Conservation (phyloP, 352 stramenopile species). For the Chrysophaeum taylorii region DNA sequence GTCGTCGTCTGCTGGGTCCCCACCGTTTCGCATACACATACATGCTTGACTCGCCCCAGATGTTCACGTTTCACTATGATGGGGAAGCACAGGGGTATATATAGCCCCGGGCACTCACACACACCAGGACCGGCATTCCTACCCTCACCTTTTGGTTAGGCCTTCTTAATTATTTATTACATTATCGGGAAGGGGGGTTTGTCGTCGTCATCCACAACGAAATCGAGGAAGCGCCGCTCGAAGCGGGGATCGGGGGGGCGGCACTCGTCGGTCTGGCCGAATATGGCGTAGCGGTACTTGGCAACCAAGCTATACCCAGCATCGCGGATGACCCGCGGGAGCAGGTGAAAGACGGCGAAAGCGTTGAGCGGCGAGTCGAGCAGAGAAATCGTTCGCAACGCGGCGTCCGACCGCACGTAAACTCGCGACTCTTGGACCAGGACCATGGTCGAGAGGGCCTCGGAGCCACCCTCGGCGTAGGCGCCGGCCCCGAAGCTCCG, state of each 20-base stretch:
- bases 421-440: not conserved
- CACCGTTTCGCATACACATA: no score
- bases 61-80: no score
- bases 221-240: constrained; percentile 4
- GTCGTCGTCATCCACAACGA: no score
- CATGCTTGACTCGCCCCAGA: no score
- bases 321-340: not conserved
- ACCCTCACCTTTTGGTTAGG: no score
- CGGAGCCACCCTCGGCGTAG: constrained; percentile 6
- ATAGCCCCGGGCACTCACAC: no score
- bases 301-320: constrained; percentile 6
- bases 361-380: not conserved
- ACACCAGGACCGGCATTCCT: no score
- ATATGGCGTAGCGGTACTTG: constrained; percentile 10
- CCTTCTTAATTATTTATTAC: no score
- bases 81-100: no score
- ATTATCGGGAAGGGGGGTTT: no score
- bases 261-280: not conserved
- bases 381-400: not conserved
- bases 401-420: constrained; percentile 5
- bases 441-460: constrained; percentile 9
- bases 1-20: no score
- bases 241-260: not conserved
- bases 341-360: constrained; percentile 8
- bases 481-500: not conserved